Evolutionary conservation across 2,329 filamentous ascomycete species (phyloP).

Genomic region (Sporothrix pallida): DNA sequence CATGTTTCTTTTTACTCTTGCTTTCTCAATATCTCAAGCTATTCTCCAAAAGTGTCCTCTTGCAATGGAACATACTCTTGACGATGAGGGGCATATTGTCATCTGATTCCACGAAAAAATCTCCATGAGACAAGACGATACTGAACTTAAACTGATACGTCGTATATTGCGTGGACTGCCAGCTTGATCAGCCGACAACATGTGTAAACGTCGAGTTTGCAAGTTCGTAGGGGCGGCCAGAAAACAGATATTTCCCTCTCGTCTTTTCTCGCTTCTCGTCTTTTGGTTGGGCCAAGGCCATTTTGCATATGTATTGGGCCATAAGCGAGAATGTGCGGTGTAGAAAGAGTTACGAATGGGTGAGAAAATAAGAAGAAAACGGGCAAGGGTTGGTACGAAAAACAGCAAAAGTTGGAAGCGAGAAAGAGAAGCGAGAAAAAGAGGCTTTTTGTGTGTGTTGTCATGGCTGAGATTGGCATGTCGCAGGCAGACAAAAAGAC

Average conservation of each 20-base stretch:
- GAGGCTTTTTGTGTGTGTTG: background rate
- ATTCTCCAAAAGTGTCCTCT: background rate
- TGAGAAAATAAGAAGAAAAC: background rate
- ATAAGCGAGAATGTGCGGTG: constrained; percentile 24
- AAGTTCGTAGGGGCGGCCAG: background rate
- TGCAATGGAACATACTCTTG: background rate
- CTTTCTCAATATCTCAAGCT: background rate
- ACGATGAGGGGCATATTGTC: background rate
- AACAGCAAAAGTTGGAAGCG: background rate
- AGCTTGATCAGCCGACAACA: background rate
- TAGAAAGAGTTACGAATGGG: background rate
- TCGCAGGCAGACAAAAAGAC: background rate
- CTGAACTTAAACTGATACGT: background rate
- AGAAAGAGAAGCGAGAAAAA: background rate
- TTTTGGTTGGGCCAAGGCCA: background rate
- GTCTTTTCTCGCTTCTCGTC: background rate
- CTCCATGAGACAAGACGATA: background rate
- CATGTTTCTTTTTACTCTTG: background rate
- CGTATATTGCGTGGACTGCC: background rate
- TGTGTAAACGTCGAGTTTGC: background rate
- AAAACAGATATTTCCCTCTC: background rate
- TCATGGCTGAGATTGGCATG: background rate
- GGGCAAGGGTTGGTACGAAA: background rate
- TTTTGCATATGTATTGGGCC: constrained; percentile 7
- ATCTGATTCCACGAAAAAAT: background rate